Conservation (phyloP, 2,329 filamentous ascomycete species). For the Aspergillus pseudoglaucus region DNA sequence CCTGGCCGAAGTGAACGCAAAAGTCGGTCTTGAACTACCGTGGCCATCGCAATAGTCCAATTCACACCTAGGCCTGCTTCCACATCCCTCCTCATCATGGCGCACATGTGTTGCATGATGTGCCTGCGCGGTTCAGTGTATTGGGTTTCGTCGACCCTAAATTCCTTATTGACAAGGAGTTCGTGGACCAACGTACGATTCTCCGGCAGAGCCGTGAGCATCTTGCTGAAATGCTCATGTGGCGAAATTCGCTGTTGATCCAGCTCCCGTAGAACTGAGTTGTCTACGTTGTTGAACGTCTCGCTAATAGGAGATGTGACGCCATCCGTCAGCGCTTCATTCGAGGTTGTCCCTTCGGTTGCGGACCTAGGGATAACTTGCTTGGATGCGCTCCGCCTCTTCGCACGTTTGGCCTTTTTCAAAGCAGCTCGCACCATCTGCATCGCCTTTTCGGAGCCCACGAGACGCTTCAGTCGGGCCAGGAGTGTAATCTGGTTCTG, state of each 20-base stretch:
- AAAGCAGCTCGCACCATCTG: conserved; percentile 55
- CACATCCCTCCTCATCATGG: conserved; percentile 53
- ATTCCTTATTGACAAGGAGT: conserved; percentile 58
- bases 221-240: conserved; percentile 41
- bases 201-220: conserved; percentile 55
- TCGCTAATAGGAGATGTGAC: conserved; percentile 36
- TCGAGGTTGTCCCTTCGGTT: conserved; percentile 25
- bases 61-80: conserved; percentile 48
- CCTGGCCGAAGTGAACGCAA: conserved; percentile 53
- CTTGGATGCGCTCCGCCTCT: conserved; percentile 46
- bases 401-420: conserved; percentile 51
- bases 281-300: conserved; percentile 33
- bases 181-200: conserved; percentile 60
- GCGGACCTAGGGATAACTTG: conserved; percentile 54
- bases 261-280: conserved; percentile 27
- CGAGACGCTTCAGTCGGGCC: conserved; percentile 56
- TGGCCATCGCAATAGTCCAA: conserved; percentile 62
- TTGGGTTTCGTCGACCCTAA: conserved; percentile 48
- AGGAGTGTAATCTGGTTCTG: conserved; percentile 60
- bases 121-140: conserved; percentile 48
- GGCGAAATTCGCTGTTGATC: conserved; percentile 30
- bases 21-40: conserved; percentile 56
- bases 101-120: conserved; percentile 54
- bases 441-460: conserved; percentile 55
- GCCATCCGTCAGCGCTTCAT: conserved; percentile 31